A percentile compares a stretch with the other conserved stretches of the same genome.
Evolutionary conservation across 2,329 filamentous ascomycete species (phyloP).

Genomic region (Madurella fahalii): DNA sequence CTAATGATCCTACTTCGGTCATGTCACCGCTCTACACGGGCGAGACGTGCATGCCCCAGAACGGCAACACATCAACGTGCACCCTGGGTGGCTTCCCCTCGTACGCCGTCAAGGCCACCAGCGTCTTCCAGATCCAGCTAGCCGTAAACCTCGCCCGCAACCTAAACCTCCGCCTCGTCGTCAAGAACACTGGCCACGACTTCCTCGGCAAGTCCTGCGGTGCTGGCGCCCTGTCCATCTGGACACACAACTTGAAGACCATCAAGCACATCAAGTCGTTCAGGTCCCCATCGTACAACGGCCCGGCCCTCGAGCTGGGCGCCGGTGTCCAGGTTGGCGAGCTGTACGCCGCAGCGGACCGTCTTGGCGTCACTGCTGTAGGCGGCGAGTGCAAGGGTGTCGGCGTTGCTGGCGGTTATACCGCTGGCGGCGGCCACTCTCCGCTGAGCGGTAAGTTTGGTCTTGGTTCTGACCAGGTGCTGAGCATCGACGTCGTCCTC

Average conservation of each 20-base stretch:
- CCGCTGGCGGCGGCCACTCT: conserved; percentile 51
- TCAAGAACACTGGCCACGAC: conserved; percentile 52
- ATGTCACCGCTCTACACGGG: conserved; percentile 33
- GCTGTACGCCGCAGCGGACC: conserved; percentile 46
- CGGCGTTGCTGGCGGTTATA: conserved; percentile 46
- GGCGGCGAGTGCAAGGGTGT: conserved; percentile 46
- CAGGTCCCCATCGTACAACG: conserved; percentile 16
- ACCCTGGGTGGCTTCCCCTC: conserved; percentile 36
- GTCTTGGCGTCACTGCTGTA: conserved; percentile 44
- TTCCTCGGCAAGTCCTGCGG: conserved; percentile 39
- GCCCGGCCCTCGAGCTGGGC: conserved; percentile 37
- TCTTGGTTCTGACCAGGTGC: conserved; percentile 47
- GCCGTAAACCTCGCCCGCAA: conserved; percentile 41
- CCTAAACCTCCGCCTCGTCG: conserved; percentile 34
- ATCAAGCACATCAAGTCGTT: conserved; percentile 17
- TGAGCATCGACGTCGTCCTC: conserved; percentile 46
- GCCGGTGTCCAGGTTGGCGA: conserved; percentile 48
- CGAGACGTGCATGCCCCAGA: conserved; percentile 32
- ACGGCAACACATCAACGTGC: conserved; percentile 27
- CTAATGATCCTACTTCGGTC: conserved; percentile 31
- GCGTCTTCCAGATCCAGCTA: conserved; percentile 36
- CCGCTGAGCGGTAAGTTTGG: conserved; percentile 48
- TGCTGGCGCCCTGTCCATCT: conserved; percentile 33
- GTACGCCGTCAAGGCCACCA: conserved; percentile 38
- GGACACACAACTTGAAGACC: conserved; percentile 26